phyloP scores from a whole-genome alignment of 345 rosid species.

The Mallotus nudiflorus region DNA sequence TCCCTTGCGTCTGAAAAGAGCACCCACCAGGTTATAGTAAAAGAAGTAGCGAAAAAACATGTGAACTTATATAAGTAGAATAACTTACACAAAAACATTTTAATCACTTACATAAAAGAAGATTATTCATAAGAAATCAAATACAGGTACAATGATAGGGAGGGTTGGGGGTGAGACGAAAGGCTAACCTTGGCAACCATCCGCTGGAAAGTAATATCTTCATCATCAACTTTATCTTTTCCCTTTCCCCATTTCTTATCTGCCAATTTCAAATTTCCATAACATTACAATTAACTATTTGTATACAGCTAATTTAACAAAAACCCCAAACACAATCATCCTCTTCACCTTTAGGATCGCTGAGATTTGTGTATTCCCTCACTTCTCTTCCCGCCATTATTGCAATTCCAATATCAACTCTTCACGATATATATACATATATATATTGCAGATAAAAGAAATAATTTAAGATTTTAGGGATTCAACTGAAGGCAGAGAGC shows the following conservation, averaged over 20 bases:
- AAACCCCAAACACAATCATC: neutral
- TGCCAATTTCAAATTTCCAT: too few species aligned
- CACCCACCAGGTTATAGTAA: too few species aligned
- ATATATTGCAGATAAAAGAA: too few species aligned
- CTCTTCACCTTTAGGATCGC: constrained; percentile 79
- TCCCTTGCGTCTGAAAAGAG: too few species aligned
- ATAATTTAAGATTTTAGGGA: too few species aligned
- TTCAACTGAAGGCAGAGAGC: too few species aligned
- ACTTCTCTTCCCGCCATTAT: constrained; percentile 99
- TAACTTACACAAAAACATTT: too few species aligned
- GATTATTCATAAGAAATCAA: neutral
- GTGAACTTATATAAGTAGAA: too few species aligned
- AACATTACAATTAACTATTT: too few species aligned
- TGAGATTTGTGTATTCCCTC: constrained; percentile 90
- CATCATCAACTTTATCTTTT: constrained; percentile 88
- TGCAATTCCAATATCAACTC: neutral
- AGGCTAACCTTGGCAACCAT: constrained; percentile 99
- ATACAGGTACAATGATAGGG: neutral
- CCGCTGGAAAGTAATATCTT: constrained; percentile 93
- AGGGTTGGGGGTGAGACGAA: constrained; percentile 51
- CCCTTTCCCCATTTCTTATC: constrained; percentile 90
- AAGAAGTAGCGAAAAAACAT: too few species aligned
- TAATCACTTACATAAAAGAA: too few species aligned
- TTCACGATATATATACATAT: too few species aligned
- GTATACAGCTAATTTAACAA: neutral